phyloP scores from a whole-genome alignment of 2,329 filamentous ascomycete species.

The Nemania abortiva region DNA sequence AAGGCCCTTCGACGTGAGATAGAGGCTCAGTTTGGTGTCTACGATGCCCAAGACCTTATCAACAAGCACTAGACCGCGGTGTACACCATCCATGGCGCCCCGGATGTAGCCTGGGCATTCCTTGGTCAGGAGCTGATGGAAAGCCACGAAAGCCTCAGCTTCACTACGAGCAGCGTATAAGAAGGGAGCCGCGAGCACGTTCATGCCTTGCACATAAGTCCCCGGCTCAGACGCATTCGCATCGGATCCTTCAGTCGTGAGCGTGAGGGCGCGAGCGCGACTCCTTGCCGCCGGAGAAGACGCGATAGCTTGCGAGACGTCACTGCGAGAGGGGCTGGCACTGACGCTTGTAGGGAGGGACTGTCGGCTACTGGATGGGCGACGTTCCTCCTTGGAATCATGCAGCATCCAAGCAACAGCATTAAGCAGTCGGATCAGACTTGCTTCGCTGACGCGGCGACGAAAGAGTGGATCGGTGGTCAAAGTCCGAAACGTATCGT shows the following conservation, averaged over 20 bases:
- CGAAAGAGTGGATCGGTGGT: slow-evolving; percentile 98
- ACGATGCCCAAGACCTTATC: slow-evolving; percentile 93
- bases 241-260: slow-evolving; percentile 74
- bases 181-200: slow-evolving; percentile 95
- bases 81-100: slow-evolving; percentile 96
- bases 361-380: slow-evolving; percentile 49
- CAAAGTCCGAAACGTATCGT: slow-evolving; percentile 96
- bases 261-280: slow-evolving; percentile 67
- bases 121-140: slow-evolving; percentile 85
- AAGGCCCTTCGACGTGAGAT: slow-evolving; percentile 87
- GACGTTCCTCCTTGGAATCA: slow-evolving; percentile 73
- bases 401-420: slow-evolving; percentile 94
- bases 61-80: slow-evolving; percentile 89
- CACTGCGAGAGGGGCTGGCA: slow-evolving; percentile 55
- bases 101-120: slow-evolving; percentile 95
- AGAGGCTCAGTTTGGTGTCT: slow-evolving; percentile 85
- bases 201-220: slow-evolving; percentile 98
- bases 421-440: slow-evolving; percentile 92
- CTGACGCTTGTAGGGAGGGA: slow-evolving; percentile 51
- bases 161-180: slow-evolving; percentile 95
- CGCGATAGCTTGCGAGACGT: slow-evolving; percentile 55
- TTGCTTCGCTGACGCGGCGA: slow-evolving; percentile 93
- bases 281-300: slow-evolving; percentile 62
- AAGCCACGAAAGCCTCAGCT: slow-evolving; percentile 92
- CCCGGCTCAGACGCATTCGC: slow-evolving; percentile 74